Conservation (phyloP, 371 early-diverging fungal genomes). For the Chytridium lagenaria region DNA sequence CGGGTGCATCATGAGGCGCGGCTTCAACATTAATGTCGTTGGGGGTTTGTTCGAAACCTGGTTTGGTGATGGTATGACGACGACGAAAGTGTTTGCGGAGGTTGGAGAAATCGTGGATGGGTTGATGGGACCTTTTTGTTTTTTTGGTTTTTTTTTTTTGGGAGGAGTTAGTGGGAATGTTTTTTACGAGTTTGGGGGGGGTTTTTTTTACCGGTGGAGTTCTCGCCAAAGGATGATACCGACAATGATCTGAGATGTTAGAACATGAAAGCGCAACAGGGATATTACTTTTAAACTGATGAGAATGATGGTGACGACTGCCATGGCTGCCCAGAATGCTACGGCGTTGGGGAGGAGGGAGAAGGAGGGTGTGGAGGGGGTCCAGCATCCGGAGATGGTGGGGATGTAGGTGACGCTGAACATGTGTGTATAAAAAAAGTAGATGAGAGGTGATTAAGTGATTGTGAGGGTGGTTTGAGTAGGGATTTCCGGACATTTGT, state of each 20-base stretch:
- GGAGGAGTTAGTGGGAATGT: neutral
- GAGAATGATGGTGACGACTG: neutral
- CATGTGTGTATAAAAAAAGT: neutral
- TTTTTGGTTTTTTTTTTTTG: neutral
- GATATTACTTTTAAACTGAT: neutral
- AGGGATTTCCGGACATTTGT: neutral
- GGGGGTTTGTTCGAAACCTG: no score
- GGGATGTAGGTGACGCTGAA: neutral
- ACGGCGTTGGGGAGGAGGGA: no score
- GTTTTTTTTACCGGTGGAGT: neutral
- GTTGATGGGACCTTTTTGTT: neutral
- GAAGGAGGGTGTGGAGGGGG: neutral
- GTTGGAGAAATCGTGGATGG: neutral
- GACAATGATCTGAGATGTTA: neutral
- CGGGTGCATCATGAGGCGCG: neutral
- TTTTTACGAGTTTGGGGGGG: neutral
- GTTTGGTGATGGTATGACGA: neutral
- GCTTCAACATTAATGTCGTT: no score
- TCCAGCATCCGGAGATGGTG: neutral
- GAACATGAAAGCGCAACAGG: neutral
- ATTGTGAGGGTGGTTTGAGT: neutral
- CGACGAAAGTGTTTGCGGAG: neutral
- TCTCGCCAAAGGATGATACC: neutral
- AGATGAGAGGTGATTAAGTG: neutral
- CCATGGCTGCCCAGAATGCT: neutral